Evolutionary conservation across 1,284 basidiomycete genomes (phyloP), one percentile per base, ranked within the genome.

Genomic region (Blastosporella zonata): DNA sequence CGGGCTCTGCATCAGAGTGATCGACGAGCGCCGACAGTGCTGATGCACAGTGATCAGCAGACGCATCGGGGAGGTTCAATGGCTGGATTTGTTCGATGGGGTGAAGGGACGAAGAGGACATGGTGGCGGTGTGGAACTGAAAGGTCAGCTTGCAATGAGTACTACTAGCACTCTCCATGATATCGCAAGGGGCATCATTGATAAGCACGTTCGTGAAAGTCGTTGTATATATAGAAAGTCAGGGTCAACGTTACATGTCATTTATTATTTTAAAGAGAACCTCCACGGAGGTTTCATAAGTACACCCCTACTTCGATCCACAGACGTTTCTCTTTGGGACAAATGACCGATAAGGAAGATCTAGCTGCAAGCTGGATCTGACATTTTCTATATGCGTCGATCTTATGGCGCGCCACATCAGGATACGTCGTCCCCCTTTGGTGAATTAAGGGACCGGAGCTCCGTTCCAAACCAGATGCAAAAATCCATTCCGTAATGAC

Each of bases 21-120:
- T 68, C 68, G 31, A 81, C 70, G 27, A 79, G 65, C 6, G 61
- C 57, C 7, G 62, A 50, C 10, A 81, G 69, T 1, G 71, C 72
- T 13, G 60, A 53, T 1, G 68, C 70, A 21, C 70, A 47, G 31
- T 67, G 55, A 18, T 74, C 67, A 8, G 64, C 55, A 21, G 59
- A 57, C 12, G 63, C 59, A 12, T 60, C 59, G 17, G 65, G 66
- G 3, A 70, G 50, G 37, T 63, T 65, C 28, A 57, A 47, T 8
- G 60, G 54, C 6, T 60, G 55, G 10, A 67, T 58, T 23, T 47
- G 46, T 50, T 67, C 65, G 22, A 66, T 37, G 17, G 59, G 61
- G 35, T 67, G 65, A 34, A 8, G 20, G 13, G 35, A 17, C 25
- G 25, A 27, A 5, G 25, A 6, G 5, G 25, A 27, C 42, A 46